Conservation (phyloP, 208 protist genomes). For the Acanthamoeba lenticulata region DNA sequence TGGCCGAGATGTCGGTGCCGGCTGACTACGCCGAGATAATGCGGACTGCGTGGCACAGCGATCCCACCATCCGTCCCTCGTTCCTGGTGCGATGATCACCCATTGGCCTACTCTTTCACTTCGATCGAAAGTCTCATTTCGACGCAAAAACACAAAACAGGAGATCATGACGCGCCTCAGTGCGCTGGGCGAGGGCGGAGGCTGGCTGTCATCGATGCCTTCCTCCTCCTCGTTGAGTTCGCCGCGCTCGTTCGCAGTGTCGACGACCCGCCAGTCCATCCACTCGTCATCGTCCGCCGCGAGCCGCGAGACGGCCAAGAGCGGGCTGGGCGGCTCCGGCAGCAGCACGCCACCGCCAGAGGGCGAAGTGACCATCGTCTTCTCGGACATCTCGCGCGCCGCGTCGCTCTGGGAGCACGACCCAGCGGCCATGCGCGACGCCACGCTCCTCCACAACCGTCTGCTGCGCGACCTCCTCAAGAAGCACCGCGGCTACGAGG, state of each 20-base stretch:
- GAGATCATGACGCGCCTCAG: neutral
- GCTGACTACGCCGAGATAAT: neutral
- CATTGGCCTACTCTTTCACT: too few relatives aligned
- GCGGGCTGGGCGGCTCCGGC: neutral
- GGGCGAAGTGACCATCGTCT: neutral
- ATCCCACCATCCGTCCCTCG: neutral
- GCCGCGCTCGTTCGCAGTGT: neutral
- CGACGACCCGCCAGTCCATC: neutral
- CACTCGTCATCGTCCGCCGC: neutral
- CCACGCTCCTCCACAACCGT: neutral
- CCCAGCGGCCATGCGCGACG: conserved; percentile 1
- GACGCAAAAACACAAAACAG: too few relatives aligned
- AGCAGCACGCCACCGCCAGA: neutral
- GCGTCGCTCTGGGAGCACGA: neutral
- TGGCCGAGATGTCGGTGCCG: neutral
- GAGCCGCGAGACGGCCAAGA: neutral
- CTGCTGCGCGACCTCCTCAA: neutral
- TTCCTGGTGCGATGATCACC: neutral
- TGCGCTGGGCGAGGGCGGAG: neutral
- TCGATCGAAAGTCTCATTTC: too few relatives aligned
- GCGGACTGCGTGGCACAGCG: neutral
- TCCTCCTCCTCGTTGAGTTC: neutral
- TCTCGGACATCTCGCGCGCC: neutral
- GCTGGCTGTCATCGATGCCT: neutral
- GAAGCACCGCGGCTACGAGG: neutral